These are phyloP conservation scores for Colletotrichum truncatum DNA, from an alignment of 2,329 filamentous ascomycete genomes.

Conservation along the genomic window DNA sequence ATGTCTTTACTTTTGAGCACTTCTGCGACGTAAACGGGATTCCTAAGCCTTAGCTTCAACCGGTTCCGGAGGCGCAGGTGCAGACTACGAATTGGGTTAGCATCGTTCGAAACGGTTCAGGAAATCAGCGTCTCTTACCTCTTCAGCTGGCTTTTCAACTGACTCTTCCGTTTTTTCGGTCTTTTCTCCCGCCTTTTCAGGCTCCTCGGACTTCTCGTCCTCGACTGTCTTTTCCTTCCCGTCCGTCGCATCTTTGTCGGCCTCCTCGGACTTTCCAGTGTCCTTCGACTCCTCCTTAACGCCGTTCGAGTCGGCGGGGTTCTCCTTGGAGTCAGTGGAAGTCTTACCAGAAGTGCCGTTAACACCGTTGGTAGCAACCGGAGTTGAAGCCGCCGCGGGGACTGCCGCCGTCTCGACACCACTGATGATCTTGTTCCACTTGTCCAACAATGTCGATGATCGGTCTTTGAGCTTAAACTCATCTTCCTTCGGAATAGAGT, in stretches of 20 bases:
- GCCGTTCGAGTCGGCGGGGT: slow-evolving; percentile 45
- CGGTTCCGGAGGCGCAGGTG: slow-evolving; percentile 41
- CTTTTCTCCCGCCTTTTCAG: slow-evolving; percentile 42
- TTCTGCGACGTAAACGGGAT: slow-evolving; percentile 2
- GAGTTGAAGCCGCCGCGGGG: slow-evolving; percentile 41
- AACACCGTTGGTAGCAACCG: slow-evolving; percentile 52
- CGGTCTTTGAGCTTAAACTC: slow-evolving; percentile 90
- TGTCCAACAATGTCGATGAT: slow-evolving; percentile 80
- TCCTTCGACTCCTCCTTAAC: slow-evolving; percentile 47
- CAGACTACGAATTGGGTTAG: slow-evolving; percentile 26
- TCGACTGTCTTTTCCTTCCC: slow-evolving; percentile 42
- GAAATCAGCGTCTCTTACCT: slow-evolving; percentile 39
- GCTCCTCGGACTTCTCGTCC: slow-evolving; percentile 44
- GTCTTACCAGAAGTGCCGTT: slow-evolving; percentile 52
- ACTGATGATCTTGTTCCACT: slow-evolving; percentile 88
- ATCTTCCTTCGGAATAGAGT: slow-evolving; percentile 85
- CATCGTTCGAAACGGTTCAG: not conserved
- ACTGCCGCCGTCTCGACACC: slow-evolving; percentile 59
- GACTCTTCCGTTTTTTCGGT: slow-evolving; percentile 33
- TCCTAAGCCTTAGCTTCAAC: slow-evolving; percentile 48
- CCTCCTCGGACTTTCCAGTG: slow-evolving; percentile 44
- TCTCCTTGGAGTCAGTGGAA: slow-evolving; percentile 51
- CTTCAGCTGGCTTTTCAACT: slow-evolving; percentile 40
- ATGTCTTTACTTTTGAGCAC: slow-evolving; percentile 16
- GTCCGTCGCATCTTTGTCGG: slow-evolving; percentile 36